Percentiles rank a stretch among this genome's conserved stretches.
Conservation (phyloP, 129 eudicot genomes). For the Helianthus tuberosus region DNA sequence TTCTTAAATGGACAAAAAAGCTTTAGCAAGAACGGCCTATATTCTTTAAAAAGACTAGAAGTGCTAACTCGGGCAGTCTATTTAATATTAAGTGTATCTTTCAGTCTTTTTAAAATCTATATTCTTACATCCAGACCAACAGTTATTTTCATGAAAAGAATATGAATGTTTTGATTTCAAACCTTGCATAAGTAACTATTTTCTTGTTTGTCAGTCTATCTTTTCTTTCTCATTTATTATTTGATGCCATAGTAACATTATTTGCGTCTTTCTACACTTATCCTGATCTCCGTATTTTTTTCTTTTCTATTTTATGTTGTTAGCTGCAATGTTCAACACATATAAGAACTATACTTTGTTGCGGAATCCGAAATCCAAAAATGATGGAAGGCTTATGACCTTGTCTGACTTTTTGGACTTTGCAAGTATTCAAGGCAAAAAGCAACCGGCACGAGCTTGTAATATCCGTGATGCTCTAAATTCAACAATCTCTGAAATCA, state of each 20-base stretch:
- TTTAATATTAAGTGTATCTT: not conserved
- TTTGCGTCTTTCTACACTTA: constrained; percentile 10
- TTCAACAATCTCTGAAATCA: constrained; percentile 63
- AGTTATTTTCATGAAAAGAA: constrained; percentile 2
- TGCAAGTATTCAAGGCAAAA: constrained; percentile 60
- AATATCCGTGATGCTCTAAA: constrained; percentile 57
- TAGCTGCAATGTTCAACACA: constrained; percentile 69
- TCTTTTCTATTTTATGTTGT: constrained; percentile 22
- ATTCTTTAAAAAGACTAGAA: too few relatives aligned
- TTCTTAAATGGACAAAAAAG: not conserved
- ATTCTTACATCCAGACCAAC: not conserved
- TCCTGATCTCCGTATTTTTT: not conserved
- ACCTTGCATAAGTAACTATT: not conserved
- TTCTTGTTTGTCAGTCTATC: constrained; percentile 1
- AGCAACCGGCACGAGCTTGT: constrained; percentile 64
- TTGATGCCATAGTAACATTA: not conserved
- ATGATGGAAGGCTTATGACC: constrained; percentile 61
- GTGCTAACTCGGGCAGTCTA: too few relatives aligned
- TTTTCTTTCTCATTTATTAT: not conserved
- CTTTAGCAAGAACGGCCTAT: not conserved
- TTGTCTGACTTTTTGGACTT: constrained; percentile 66
- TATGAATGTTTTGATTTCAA: constrained; percentile 12
- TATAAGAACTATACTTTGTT: constrained; percentile 37
- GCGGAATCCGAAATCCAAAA: constrained; percentile 65
- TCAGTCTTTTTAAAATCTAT: not conserved